Base-by-base conservation (phyloP, 225 moss, liverwort and hornwort genomes). In the Pseudisothecium myosuroides region DNA sequence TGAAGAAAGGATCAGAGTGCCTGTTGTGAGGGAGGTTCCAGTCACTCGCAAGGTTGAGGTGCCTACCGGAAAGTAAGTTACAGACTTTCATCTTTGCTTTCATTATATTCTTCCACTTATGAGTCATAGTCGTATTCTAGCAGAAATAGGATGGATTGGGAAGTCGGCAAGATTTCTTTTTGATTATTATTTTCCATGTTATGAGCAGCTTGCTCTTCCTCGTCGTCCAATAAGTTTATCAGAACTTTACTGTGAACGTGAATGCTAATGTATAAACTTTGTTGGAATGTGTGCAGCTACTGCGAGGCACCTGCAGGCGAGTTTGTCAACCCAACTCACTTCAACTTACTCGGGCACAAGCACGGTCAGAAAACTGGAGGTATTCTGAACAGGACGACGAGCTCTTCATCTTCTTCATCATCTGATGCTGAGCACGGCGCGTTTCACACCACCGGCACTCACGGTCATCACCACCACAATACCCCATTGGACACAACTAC, bases 51-150 rank as follows among this genome's bases (percentile, higher is more conserved):
- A 54, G 80, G 84, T 94, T 23, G 94, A 95, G 41, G 92, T 92
- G 52, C 95, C 94, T 0, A 95, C 95, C 41, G 95, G 95, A 93
- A 94, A 94, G 95, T 95, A 90, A 82, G 94, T 72, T 63, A 49
- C 13, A 2, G 7, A 4, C 36, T 32, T 6, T 22, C 1, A 5
- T 22, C 11, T 27, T 50, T 54, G 39, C 37, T 37, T 49, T 34
- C 37, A 32, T 61, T 86, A 3, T 68, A 6, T n/a, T 28, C 21
- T 52, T 8, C 9, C 54, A 54, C 20, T 67, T 5, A 4, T 10
- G 10, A 78, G 11, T 26, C 2, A 2, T 27, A 8, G 18, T 6
- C 2, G 6, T 4, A 29, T 22, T 34, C 4, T 26, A 26, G 11
- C 5, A 36, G 7, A 31, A 32, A 22, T 16, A 14, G 82, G 16